Conservation (phyloP, 2,329 filamentous ascomycete genomes). For the Leptodontidium sp. region DNA sequence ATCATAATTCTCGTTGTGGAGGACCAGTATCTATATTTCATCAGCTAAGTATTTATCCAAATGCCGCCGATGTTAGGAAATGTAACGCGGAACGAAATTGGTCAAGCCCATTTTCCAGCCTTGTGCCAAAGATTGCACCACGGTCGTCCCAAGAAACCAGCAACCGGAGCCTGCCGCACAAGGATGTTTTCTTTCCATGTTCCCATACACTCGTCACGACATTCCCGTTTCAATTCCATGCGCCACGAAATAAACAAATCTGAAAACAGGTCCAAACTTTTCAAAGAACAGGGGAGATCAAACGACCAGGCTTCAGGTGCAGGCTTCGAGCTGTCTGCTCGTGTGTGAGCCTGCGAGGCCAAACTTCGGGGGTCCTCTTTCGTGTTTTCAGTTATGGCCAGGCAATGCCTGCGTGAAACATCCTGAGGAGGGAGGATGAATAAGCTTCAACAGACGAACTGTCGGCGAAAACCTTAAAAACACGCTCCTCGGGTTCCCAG, state of each 20-base stretch:
- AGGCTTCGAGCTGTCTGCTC: neutral
- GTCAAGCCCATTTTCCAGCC: constrained; percentile 5
- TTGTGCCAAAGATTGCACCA: neutral
- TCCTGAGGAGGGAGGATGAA: constrained; percentile 5
- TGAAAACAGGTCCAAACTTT: constrained; percentile 1
- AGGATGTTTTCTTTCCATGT: neutral
- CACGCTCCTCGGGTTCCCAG: neutral
- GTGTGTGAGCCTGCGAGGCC: neutral
- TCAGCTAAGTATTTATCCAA: constrained; percentile 1
- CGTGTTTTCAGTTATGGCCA: neutral
- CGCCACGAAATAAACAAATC: constrained; percentile 13
- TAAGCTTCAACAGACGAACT: constrained; percentile 5
- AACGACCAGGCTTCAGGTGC: neutral
- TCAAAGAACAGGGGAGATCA: neutral
- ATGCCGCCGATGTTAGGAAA: neutral
- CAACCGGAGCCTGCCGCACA: neutral
- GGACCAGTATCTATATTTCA: neutral
- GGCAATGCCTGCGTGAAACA: constrained; percentile 16
- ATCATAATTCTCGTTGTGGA: neutral
- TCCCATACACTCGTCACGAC: constrained; percentile 7
- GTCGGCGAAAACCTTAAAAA: neutral
- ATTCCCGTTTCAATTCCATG: constrained; percentile 10
- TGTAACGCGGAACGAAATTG: neutral
- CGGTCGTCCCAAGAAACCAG: neutral
- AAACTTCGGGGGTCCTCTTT: neutral